A percentile compares a stretch with the other conserved stretches of the same genome.
Evolutionary conservation across 2,329 filamentous ascomycete species (phyloP).

Genomic region (Xylaria sp.): DNA sequence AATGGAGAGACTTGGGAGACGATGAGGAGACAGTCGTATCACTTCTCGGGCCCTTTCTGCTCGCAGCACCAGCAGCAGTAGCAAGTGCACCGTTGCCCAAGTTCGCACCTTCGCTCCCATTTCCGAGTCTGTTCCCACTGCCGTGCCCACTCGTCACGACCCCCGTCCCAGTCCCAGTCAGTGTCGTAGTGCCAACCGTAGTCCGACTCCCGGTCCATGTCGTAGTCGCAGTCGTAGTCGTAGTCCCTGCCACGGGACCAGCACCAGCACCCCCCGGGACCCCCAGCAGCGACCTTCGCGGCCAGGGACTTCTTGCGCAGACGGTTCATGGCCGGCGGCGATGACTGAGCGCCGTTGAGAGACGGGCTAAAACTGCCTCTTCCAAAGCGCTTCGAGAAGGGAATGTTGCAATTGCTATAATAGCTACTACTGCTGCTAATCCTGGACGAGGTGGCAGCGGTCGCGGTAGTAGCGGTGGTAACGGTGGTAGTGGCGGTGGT

Average conservation of each 20-base stretch:
- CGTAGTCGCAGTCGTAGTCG: not conserved
- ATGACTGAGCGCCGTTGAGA: constrained; percentile 22
- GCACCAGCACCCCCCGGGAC: not conserved
- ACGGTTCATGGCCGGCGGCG: constrained; percentile 22
- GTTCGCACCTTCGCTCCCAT: not conserved
- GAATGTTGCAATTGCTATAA: not conserved
- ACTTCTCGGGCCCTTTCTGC: not conserved
- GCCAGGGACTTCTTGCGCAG: constrained; percentile 26
- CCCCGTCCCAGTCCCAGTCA: too few species aligned
- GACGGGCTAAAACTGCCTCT: constrained; percentile 29
- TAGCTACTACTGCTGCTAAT: not conserved
- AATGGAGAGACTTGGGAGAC: not conserved
- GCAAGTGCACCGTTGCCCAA: too few species aligned
- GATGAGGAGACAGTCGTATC: not conserved
- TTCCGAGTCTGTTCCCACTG: not conserved
- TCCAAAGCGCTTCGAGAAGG: constrained; percentile 28
- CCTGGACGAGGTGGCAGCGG: not conserved
- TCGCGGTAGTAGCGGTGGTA: not conserved
- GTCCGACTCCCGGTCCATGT: too few species aligned
- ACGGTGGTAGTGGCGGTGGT: not conserved
- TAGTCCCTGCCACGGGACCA: not conserved
- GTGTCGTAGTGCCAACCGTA: too few species aligned
- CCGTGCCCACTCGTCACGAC: not conserved
- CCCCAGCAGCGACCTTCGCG: not conserved
- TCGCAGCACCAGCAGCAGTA: not conserved